Base-by-base conservation (phyloP, 495 filamentous ascomycete genomes). In the Hamigera avellanea region DNA sequence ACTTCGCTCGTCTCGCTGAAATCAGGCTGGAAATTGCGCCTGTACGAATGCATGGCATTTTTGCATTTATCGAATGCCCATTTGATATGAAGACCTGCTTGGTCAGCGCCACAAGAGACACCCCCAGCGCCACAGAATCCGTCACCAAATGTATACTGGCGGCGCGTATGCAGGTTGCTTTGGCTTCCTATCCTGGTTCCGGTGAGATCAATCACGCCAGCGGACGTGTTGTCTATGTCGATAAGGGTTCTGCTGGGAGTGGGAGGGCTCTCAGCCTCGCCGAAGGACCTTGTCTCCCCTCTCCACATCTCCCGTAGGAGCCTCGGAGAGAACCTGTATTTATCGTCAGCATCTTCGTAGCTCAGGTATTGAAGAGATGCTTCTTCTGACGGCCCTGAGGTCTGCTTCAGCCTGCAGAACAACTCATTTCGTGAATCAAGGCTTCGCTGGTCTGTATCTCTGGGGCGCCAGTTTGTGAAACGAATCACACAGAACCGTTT, bases 71-170 rank as follows among this genome's bases (percentile, higher is more conserved):
- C 86, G 6, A 87, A 70, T 0, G 69, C 76, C 57, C 77, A 78
- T 14, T 59, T 56, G 2, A 83, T 41, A 0, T 62, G 42, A 1
- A 86, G 43, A 0, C 81, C 81, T 0, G 83, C 80, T 18, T 62
- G 52, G 13, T 53, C 37, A 0, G 84, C 85, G 1, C 83, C 86
- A 19, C 73, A 65, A 0, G 83, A 84, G 2, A 78, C 69, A 2
- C 86, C 86, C 1, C 86, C 86, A 21, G 71, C 81, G 3, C 86
- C 86, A 36, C 80, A 83, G 44, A 87, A 88, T 1, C 64, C 67
- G 47, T 91, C 84, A 0, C 72, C 78, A 19, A 82, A 76, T 0
- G 75, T 77, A 37, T 84, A 86, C 21, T 50, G 44, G 6, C 57
- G 45, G 0, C 27, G 14, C 14, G 36, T 7, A 8, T 9, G 35